Evolutionary conservation across 345 rosid genomes (phyloP).

Genomic region (Anacardium occidentale): DNA sequence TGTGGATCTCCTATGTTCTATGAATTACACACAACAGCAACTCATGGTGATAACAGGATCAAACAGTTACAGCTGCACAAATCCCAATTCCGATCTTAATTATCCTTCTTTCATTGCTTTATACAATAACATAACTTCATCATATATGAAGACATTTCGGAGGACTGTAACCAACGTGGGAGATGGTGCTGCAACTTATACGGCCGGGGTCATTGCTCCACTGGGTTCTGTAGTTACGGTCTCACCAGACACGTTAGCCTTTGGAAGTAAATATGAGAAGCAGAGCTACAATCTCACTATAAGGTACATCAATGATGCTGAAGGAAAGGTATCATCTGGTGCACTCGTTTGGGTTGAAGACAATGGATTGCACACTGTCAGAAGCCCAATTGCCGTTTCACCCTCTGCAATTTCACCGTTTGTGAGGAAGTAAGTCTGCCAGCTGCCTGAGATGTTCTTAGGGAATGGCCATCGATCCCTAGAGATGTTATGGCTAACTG

Average conservation of each 20-base stretch:
- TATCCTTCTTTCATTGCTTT: constrained; percentile 44
- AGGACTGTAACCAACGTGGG: constrained; percentile 45
- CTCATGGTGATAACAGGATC: constrained; percentile 40
- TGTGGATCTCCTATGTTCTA: constrained; percentile 35
- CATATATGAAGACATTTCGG: constrained; percentile 7
- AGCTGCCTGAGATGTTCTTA: not conserved
- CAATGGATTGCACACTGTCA: constrained; percentile 32
- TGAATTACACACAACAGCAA: constrained; percentile 41
- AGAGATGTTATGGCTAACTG: not conserved
- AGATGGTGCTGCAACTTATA: constrained; percentile 31
- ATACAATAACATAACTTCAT: constrained; percentile 20
- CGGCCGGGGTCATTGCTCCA: constrained; percentile 24
- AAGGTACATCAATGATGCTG: constrained; percentile 5
- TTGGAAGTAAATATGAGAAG: constrained; percentile 26
- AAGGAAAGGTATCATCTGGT: constrained; percentile 29
- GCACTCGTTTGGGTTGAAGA: constrained; percentile 37
- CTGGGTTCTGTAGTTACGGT: constrained; percentile 23
- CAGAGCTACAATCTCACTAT: constrained; percentile 26
- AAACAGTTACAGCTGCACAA: constrained; percentile 25
- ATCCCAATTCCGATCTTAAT: constrained; percentile 37
- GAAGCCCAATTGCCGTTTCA: constrained; percentile 38
- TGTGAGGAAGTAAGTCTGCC: not conserved
- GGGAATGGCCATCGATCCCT: not conserved
- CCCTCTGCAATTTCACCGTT: not conserved
- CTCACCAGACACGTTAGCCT: constrained; percentile 28